Base-by-base conservation (phyloP, 2,329 filamentous ascomycete species). In the Arthrobotrys conoides region DNA sequence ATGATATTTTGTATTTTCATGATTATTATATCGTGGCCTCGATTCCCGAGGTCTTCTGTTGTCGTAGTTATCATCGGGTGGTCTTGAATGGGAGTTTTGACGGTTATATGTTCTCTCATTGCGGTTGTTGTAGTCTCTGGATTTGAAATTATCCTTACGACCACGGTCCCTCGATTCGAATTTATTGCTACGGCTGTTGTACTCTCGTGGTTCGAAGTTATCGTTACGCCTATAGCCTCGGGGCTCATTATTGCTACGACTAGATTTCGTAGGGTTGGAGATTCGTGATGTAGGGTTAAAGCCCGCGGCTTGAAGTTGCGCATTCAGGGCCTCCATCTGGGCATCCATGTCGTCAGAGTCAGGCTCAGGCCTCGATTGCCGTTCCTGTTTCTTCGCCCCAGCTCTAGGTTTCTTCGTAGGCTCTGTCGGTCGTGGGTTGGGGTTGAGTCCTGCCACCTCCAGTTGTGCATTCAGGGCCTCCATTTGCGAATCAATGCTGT, bases 291-390 rank as follows among this genome's bases (percentile, higher is more conserved):
- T 24, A 0, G 57, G 57, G 38, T 41, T 61, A 16, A 61, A 61
- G 4, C 57, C 57, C 12, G 57, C 57, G 5, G 57, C 57, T 27
- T 27, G 10, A n/a, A 61, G 20, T 16, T 61, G 57, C 4, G 33
- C 57, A 27, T 61, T 44, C 5, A 61, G n/a, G 18, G 33, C 57
- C 4, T 61, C 33, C 57, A 61, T 61, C 27, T 61, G 36, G 9
- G 36, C 10, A 44, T 38, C 53, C n/a, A 14, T 9, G 10, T 44
- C 36, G 20, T 30, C 51, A 16, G 8, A 10, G 1, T n/a, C 16
- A 14, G 14, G 27, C 9, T 20, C 16, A 2, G 12, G 2, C 14
- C 38, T 41, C 16, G 16, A n/a, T 6, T 5, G 41, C 41, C 9
- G 16, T 16, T 57, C 27, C 12, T 16, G 4, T n/a, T 57, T 18